Evolutionary conservation across 2,329 filamentous ascomycete species (phyloP).

Genomic region (Fusarium albidum): DNA sequence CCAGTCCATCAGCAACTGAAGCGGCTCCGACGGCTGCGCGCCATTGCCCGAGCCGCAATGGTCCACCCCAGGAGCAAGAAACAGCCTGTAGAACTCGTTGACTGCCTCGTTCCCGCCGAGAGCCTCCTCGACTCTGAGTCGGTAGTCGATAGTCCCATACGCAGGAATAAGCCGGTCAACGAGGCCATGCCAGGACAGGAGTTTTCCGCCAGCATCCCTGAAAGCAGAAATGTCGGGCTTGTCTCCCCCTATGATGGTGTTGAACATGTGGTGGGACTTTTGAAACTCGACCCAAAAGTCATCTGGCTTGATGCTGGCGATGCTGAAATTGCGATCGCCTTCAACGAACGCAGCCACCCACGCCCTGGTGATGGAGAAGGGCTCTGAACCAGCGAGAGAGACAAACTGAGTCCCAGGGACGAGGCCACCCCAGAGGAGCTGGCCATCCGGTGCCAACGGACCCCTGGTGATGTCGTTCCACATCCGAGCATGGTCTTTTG

Average conservation of each 20-base stretch:
- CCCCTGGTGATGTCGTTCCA: no score
- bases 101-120: not conserved
- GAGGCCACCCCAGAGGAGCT: no score
- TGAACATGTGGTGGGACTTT: not conserved
- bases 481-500: no score
- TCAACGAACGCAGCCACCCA: no score
- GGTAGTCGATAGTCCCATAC: not conserved
- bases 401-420: no score
- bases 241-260: not conserved
- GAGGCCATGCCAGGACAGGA: slow-evolving; percentile 2
- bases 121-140: no score
- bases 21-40: not conserved
- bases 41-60: not conserved
- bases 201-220: not conserved
- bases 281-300: not conserved
- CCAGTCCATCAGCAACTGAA: not conserved
- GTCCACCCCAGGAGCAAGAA: not conserved
- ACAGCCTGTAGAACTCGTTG: not conserved
- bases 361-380: no score
- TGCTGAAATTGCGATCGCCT: no score
- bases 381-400: no score
- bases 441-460: no score
- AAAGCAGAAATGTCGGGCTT: not conserved
- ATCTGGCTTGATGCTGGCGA: no score
- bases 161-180: not conserved